Conservation (phyloP, 2,329 filamentous ascomycete genomes). For the Sporothrix variecibatus region DNA sequence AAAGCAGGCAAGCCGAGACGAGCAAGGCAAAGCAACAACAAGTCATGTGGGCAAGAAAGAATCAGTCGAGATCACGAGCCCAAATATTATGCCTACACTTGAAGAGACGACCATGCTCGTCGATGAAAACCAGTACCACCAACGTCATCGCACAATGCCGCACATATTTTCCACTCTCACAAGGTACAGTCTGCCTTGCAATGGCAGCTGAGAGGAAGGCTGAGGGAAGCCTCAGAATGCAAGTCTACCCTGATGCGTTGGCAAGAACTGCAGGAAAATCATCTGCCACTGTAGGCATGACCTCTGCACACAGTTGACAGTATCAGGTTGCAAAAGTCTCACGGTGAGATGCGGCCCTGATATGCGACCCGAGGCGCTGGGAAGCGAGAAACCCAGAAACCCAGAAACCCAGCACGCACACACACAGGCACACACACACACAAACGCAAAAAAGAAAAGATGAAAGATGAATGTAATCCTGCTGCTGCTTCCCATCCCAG, state of each 20-base stretch:
- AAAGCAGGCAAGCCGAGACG: background rate
- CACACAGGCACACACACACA: background rate
- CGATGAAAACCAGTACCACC: background rate
- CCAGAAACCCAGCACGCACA: background rate
- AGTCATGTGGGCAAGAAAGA: background rate
- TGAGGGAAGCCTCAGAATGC: background rate
- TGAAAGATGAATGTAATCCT: background rate
- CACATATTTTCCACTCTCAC: background rate
- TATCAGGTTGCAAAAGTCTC: background rate
- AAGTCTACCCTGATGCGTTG: slow-evolving; percentile 15
- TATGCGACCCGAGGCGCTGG: slow-evolving; percentile 16
- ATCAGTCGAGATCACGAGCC: background rate
- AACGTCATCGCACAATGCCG: background rate
- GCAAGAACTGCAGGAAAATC: slow-evolving; percentile 14
- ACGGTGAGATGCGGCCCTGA: slow-evolving; percentile 6
- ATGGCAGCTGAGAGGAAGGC: slow-evolving; percentile 16
- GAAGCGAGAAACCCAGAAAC: slow-evolving; percentile 2
- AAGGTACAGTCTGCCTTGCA: slow-evolving; percentile 19
- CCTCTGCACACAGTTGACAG: background rate
- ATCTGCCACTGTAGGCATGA: background rate
- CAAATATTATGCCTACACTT: background rate
- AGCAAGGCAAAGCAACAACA: background rate
- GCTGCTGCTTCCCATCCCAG: background rate
- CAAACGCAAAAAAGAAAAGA: background rate
- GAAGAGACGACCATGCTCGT: background rate